A percentile compares a stretch with the other conserved stretches of the same genome.
Evolutionary conservation across 2,329 filamentous ascomycete genomes (phyloP).

Genomic region (Plectosphaerella sp.): DNA sequence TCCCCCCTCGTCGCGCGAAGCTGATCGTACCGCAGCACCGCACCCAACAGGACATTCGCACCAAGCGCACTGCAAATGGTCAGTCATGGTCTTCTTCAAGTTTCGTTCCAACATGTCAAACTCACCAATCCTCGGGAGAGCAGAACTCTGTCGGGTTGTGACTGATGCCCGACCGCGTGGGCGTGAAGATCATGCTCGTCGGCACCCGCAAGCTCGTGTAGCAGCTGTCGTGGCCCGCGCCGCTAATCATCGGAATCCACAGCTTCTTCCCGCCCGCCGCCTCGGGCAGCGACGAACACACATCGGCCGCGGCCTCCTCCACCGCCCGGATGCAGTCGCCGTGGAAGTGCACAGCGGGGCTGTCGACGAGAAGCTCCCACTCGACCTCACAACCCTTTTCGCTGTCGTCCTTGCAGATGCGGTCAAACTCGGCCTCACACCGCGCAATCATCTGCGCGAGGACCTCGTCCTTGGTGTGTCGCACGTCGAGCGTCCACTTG

Average conservation of each 20-base stretch:
- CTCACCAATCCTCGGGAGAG: background rate
- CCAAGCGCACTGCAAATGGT: background rate
- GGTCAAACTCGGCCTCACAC: constrained; percentile 30
- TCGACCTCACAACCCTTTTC: constrained; percentile 50
- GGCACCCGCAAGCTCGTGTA: constrained; percentile 26
- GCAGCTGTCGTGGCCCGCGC: constrained; percentile 33
- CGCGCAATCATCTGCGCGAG: constrained; percentile 48
- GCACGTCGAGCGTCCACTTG: constrained; percentile 62
- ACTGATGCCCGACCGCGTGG: constrained; percentile 28
- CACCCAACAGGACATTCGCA: background rate
- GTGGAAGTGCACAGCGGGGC: constrained; percentile 58
- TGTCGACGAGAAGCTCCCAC: constrained; percentile 57
- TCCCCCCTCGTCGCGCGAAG: background rate
- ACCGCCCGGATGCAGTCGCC: constrained; percentile 63
- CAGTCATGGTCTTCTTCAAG: background rate
- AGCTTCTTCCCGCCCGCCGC: constrained; percentile 17
- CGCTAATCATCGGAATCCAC: constrained; percentile 27
- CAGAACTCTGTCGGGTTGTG: constrained; percentile 25
- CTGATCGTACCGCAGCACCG: background rate
- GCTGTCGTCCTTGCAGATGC: constrained; percentile 45
- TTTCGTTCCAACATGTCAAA: background rate
- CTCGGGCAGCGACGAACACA: constrained; percentile 33
- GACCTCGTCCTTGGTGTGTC: constrained; percentile 48
- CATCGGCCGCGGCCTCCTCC: constrained; percentile 47
- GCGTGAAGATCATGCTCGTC: constrained; percentile 33